phyloP scores from a whole-genome alignment of 495 filamentous ascomycete genomes.

The Pyrenula aspistea region DNA sequence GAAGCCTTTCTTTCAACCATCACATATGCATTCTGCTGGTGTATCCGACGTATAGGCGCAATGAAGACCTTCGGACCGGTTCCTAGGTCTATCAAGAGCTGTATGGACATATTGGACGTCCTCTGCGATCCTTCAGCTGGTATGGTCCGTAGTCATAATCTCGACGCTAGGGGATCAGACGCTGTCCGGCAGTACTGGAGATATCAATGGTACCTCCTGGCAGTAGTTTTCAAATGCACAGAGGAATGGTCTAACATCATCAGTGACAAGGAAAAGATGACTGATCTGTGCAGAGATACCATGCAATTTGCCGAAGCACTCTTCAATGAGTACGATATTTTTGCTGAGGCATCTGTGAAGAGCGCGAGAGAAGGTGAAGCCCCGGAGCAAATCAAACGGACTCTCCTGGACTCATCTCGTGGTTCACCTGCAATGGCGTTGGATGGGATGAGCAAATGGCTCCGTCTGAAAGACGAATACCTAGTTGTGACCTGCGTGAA shows the following conservation, averaged over 20 bases:
- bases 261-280: conserved; percentile 61
- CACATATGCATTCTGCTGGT: conserved; percentile 48
- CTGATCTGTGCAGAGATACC: conserved; percentile 83
- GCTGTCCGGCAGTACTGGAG: conserved; percentile 69
- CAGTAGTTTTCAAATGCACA: conserved; percentile 70
- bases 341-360: conserved; percentile 53
- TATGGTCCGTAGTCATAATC: conserved; percentile 54
- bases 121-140: conserved; percentile 76
- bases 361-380: conserved; percentile 25
- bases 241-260: conserved; percentile 63
- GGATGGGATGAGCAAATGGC: conserved; percentile 63
- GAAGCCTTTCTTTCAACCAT: conserved; percentile 50
- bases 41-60: conserved; percentile 40
- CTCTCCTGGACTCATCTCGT: conserved; percentile 32
- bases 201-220: conserved; percentile 63
- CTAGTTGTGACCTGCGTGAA: conserved; percentile 63
- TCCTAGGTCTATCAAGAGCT: conserved; percentile 58
- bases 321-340: conserved; percentile 69
- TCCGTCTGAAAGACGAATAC: conserved; percentile 72
- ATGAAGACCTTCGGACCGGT: conserved; percentile 54
- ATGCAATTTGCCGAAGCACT: conserved; percentile 85
- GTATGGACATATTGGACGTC: conserved; percentile 62
- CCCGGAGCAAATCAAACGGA: conserved; percentile 32
- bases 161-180: conserved; percentile 46
- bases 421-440: conserved; percentile 48